Evolutionary conservation across 331 rosid genomes (phyloP), one percentile per base, ranked within the genome.

Genomic region (Pyrus hybrid): DNA sequence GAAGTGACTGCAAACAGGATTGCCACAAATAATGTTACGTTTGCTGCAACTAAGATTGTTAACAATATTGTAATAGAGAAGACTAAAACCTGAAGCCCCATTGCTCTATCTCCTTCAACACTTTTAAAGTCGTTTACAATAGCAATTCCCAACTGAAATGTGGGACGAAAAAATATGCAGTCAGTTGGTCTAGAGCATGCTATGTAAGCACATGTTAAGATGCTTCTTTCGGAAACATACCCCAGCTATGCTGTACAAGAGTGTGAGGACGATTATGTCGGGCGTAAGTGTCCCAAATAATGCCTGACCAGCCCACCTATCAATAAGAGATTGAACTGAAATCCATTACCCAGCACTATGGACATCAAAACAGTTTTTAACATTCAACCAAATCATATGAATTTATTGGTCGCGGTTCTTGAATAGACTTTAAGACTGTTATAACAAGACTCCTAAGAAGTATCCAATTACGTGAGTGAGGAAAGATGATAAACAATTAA

Each of bases 281-380:
- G 97, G 92, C 64, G 93, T 83, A 71, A 95, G 99, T 69, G 97
- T 95, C 77, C 99, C 99, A 84, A 95, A 95, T 82, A 95, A 86
- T 84, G 98, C 97, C 76, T 95, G 99, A 77, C 99, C 99, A 45
- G 99, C 99, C 99, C 97, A 95, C 99, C 99, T 95, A 83, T 71
- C 72, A 83, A 63, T 2, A 77, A 65, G 73, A 81, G 72, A 78
- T 70, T 53, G 58, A 82, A 74, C 37, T 35, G 22, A 54, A 76
- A 76, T 54, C 65, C 33, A 33, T 76, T 51, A 45, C 45, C 20
- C 26, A 64, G 62, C 49, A 72, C 43, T 28, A 54, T 14, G 25
- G 43, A 68, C 26, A 23, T 72, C 71, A 67, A 49, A 62, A 5
- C 56, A 71, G 60, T 65, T 69, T 63, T 37, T 8, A 12, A 12